Evolutionary conservation across 768 basidiomycete species (phyloP).

Genomic region (Mycena rosella): DNA sequence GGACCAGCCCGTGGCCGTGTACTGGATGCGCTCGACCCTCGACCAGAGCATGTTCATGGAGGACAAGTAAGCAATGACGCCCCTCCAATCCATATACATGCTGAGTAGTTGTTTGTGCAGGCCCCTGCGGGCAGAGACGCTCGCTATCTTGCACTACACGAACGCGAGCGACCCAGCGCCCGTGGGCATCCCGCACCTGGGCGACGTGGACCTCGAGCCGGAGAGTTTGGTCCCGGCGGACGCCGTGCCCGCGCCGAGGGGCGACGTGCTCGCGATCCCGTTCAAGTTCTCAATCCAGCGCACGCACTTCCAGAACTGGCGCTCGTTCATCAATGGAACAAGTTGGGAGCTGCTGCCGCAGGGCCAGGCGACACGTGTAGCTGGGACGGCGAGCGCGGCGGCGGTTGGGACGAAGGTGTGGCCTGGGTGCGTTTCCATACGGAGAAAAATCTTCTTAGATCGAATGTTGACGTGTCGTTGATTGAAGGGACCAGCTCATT

Average conservation of each 20-base stretch:
- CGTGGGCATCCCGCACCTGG: too few relatives aligned
- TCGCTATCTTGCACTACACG: conserved; percentile 26
- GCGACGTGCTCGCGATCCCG: conserved; percentile 6
- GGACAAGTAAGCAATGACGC: conserved; percentile 25
- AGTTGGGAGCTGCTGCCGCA: conserved; percentile 26
- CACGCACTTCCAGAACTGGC: conserved; percentile 32
- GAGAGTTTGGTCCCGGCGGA: conserved; percentile 10
- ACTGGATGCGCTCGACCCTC: conserved; percentile 30
- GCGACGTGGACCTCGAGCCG: too few relatives aligned
- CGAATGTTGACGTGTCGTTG: background rate
- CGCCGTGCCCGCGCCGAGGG: background rate
- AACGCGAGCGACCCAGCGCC: background rate
- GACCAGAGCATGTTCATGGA: conserved; percentile 27
- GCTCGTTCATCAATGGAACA: conserved; percentile 36
- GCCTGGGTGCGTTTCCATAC: conserved; percentile 17
- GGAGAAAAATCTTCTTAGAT: too few relatives aligned
- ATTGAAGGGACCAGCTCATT: conserved; percentile 32
- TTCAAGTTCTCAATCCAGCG: conserved; percentile 37
- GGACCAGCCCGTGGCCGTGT: background rate
- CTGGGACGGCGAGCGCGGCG: background rate
- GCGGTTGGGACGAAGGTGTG: conserved; percentile 16
- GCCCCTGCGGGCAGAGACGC: conserved; percentile 24
- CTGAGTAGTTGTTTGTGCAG: background rate
- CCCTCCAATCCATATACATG: too few relatives aligned
- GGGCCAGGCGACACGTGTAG: conserved; percentile 20